A percentile compares a stretch with the other conserved stretches of the same genome.
Conservation (phyloP, 2,329 filamentous ascomycete genomes). For the Fonsecaea multimorphosa region DNA sequence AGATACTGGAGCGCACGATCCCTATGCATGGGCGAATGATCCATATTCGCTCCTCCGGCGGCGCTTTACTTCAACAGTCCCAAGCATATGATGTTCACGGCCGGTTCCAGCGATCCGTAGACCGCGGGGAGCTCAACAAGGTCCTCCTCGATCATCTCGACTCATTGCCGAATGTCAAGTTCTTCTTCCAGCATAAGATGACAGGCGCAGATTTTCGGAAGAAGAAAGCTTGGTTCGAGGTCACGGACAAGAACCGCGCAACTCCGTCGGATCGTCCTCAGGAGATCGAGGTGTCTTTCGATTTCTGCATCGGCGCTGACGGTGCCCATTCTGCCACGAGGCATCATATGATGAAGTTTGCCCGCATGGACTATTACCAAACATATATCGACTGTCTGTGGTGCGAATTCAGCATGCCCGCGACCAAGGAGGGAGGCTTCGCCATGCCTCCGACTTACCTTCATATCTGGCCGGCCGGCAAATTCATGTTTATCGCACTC, state of each 20-base stretch:
- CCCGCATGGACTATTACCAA: constrained; percentile 87
- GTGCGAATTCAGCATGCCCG: constrained; percentile 89
- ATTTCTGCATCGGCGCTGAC: constrained; percentile 92
- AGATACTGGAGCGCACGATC: constrained; percentile 78
- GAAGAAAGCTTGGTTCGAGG: constrained; percentile 87
- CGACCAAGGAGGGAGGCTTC: constrained; percentile 61
- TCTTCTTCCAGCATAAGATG: constrained; percentile 93
- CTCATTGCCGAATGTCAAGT: constrained; percentile 81
- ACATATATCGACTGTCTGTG: constrained; percentile 95
- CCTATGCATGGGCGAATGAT: constrained; percentile 98
- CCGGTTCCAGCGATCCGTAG: constrained; percentile 84
- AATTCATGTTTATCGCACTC: constrained; percentile 99
- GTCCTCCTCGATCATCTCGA: constrained; percentile 83
- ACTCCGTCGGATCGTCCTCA: constrained; percentile 51
- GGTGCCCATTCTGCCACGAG: constrained; percentile 91
- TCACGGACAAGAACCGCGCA: constrained; percentile 41
- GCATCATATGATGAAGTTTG: constrained; percentile 95
- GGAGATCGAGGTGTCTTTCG: constrained; percentile 85
- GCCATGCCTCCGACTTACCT: constrained; percentile 88
- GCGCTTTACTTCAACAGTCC: constrained; percentile 74
- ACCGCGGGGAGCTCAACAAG: constrained; percentile 82
- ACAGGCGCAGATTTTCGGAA: constrained; percentile 83
- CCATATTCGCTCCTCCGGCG: constrained; percentile 70
- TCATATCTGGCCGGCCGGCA: constrained; percentile 93
- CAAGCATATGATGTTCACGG: constrained; percentile 92